Evolutionary conservation across 2,329 filamentous ascomycete genomes (phyloP), one percentile per base, ranked within the genome.

Genomic region (Pseudogymnoascus sp.): DNA sequence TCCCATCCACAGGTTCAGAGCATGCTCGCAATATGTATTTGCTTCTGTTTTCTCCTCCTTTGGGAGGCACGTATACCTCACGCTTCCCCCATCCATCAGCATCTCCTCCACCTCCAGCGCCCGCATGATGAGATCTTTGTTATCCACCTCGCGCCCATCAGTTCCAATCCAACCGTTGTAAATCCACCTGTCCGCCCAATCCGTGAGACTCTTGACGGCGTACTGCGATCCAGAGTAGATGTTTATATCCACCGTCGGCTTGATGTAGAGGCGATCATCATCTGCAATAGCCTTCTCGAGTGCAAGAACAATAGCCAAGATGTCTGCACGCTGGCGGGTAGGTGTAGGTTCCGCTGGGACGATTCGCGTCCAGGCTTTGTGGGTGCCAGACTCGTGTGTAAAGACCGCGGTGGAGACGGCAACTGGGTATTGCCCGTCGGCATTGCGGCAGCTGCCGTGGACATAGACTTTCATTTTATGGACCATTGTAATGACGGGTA

Each of bases 151-250:
- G 48, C 48, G 48, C 1, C 48, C 48, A 33, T 55, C 48, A 13
- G 48, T 55, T 35, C 48, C 48, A 13, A 55, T 35, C 48, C 48
- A 55, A 5, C 48, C 29, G 5, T 55, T 55, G 10, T 55, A 55
- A 9, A 55, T 55, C 48, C 48, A 55, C n/a, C 48, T 55, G 29
- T 55, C 48, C 2, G 48, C 48, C 48, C 48, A 55, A 33, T 55
- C 48, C 5, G 48, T 55, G 27, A 35, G 48, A 3, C 48, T 55
- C n/a, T 55, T 55, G 8, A 55, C 48, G 48, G 48, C 48, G 33
- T 55, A 55, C 10, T 33, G 29, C 15, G 48, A 55, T 35, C n/a
- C 48, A 6, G 48, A 55, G 13, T 55, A 55, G 9, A 55, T 55
- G 10, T 55, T 55, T 9, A 55, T n/a, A 8, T 55, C 48, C 2